These are phyloP conservation scores for Musa acuminata DNA, from an alignment of 176 grass and related monocot species.

Conservation along the genomic window DNA sequence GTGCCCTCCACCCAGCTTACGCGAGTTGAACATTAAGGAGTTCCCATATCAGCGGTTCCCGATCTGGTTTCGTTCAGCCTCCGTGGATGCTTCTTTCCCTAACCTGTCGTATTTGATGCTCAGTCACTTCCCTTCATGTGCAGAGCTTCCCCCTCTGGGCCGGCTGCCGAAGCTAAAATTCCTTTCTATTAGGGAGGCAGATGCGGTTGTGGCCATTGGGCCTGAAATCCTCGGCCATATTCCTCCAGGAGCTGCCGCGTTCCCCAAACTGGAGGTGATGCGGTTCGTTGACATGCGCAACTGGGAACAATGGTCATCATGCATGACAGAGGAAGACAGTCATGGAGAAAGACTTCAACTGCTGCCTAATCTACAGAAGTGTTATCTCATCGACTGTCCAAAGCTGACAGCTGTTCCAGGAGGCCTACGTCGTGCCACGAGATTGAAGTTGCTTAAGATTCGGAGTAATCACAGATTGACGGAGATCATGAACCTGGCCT, in stretches of 20 bases:
- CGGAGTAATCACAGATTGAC: constrained; percentile 40
- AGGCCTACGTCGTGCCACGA: constrained; percentile 31
- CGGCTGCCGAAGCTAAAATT: constrained; percentile 53
- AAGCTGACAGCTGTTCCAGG: constrained; percentile 76
- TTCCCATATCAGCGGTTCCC: not conserved
- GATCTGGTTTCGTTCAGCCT: not conserved
- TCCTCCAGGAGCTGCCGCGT: constrained; percentile 33
- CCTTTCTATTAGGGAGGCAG: constrained; percentile 46
- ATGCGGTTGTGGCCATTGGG: constrained; percentile 49
- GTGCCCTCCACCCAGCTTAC: not conserved
- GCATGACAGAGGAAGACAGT: constrained; percentile 15
- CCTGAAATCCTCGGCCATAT: constrained; percentile 49
- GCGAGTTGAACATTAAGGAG: not conserved
- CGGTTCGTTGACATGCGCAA: constrained; percentile 54
- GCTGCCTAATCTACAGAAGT: constrained; percentile 54
- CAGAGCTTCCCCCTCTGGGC: constrained; percentile 50
- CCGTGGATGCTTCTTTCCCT: not conserved
- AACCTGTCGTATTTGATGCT: constrained; percentile 45
- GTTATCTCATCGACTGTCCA: constrained; percentile 50
- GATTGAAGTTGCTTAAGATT: constrained; percentile 32
- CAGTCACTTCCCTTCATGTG: constrained; percentile 43
- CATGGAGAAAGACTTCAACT: constrained; percentile 1
- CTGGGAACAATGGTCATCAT: constrained; percentile 64
- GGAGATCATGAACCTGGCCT: constrained; percentile 55
- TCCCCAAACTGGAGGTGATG: constrained; percentile 59